Evolutionary conservation across 441 rosid species (phyloP).

Genomic region (Mallotus repandus): DNA sequence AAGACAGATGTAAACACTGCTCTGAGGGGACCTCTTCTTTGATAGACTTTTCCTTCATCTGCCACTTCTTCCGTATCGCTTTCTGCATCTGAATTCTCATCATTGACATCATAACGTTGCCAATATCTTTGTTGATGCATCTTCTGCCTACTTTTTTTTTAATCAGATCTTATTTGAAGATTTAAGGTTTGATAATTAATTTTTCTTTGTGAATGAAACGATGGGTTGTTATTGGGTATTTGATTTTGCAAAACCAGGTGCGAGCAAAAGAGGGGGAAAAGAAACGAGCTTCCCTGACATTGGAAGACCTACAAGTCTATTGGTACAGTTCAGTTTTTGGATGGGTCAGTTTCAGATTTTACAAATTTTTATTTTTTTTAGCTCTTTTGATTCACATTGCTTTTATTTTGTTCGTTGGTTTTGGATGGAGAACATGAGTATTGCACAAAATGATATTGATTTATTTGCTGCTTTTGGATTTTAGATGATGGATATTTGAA

Average conservation of each 20-base stretch:
- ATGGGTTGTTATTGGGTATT: background rate
- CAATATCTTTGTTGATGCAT: slow-evolving; percentile 45
- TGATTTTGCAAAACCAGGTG: slow-evolving; percentile 41
- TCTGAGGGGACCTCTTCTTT: slow-evolving; percentile 52
- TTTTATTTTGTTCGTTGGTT: too few species aligned
- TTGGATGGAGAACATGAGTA: too few species aligned
- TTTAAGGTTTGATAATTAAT: background rate
- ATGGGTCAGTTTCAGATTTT: background rate
- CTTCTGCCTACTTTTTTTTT: slow-evolving; percentile 32
- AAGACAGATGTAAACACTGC: slow-evolving; percentile 56
- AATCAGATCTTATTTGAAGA: background rate
- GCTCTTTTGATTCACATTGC: background rate
- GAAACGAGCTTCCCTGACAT: slow-evolving; percentile 84
- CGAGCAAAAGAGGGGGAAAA: slow-evolving; percentile 82
- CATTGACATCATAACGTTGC: slow-evolving; percentile 32
- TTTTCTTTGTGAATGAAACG: background rate
- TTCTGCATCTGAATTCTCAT: slow-evolving; percentile 30
- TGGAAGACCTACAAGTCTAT: slow-evolving; percentile 90
- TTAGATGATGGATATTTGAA: too few species aligned
- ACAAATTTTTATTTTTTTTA: too few species aligned
- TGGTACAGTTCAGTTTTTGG: slow-evolving; percentile 29
- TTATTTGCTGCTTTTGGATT: too few species aligned
- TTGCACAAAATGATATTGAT: too few species aligned
- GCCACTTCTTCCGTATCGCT: slow-evolving; percentile 37
- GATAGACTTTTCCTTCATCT: slow-evolving; percentile 32